phyloP scores from a whole-genome alignment of 257 asterid genomes.

The Leonotis leonurus region DNA sequence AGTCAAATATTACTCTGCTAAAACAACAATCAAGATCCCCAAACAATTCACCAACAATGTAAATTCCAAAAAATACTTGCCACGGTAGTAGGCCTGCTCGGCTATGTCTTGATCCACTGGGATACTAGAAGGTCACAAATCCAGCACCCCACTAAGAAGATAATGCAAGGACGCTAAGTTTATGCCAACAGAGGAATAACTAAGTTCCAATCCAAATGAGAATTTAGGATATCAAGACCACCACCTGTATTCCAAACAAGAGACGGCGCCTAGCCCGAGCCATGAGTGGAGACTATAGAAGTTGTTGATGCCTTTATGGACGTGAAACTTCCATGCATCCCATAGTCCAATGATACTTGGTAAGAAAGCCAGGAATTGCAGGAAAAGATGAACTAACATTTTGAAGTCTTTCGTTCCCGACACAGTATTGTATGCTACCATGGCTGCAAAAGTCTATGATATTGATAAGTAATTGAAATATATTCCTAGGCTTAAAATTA shows the following conservation, averaged over 20 bases:
- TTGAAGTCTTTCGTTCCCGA: conserved; percentile 70
- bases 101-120: conserved; percentile 69
- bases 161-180: not conserved
- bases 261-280: conserved; percentile 70
- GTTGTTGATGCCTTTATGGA: conserved; percentile 64
- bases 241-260: conserved; percentile 71
- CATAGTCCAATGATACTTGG: conserved; percentile 59
- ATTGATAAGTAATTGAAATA: conserved; percentile 9
- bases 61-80: conserved; percentile 70
- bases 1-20: no score
- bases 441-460: conserved; percentile 45
- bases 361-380: conserved; percentile 60
- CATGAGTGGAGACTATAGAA: conserved; percentile 92
- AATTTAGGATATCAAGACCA: not conserved
- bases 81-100: conserved; percentile 60
- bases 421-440: conserved; percentile 77
- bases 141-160: conserved; percentile 63
- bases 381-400: conserved; percentile 57
- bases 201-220: not conserved
- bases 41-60: conserved; percentile 56
- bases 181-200: not conserved
- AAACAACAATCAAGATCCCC: conserved; percentile 58
- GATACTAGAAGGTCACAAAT: conserved; percentile 74
- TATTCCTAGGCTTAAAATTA: not conserved
- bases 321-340: conserved; percentile 88